Base-by-base conservation (phyloP, 23 red algal species). In the Gracilaria domingensis region DNA sequence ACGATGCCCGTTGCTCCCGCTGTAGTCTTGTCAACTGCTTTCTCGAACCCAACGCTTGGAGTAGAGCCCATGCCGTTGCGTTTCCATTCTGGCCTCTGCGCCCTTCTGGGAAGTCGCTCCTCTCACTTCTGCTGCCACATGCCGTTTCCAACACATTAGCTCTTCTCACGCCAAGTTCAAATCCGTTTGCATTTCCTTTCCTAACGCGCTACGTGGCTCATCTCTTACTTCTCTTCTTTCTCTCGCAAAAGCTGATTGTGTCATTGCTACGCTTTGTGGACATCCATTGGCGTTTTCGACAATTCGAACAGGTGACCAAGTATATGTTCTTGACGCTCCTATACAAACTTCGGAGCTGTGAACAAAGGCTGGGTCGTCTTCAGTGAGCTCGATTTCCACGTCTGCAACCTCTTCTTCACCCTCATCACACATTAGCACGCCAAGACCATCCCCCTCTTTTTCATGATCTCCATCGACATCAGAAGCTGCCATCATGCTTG, bases 211-310 rank as follows among this genome's bases (percentile, higher is more conserved):
- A 37, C 83, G 86, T 75, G 95, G 85, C 24, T 94, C 75, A 61
- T 98, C 91, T 39, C 96, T 81, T 64, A 86, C 75, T 61, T 98
- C 96, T 55, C 96, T 38, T 38, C 96, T 74, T 70, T 98, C 92
- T 42, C 95, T 98, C 23, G 96, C 91, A 8, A 98, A 75, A 40
- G 86, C 91, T 47, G 88, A 92, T 70, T 98, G 96, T 32, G 91
- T 95, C 86, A 95, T 95, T 9, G 96, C 96, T 14, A 92, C 96
- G 62, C 91, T 51, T 71, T 98, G 96, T 60, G 95, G 79, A 38
- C 82, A 88, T 40, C 96, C 96, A 84, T 98, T 92, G 2, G 96
- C 91, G 65, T 98, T 98, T 60, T 95, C 95, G 12, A 98, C 96
- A 75, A 98, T 90, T 54, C 96, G 81, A 24, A 98, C 96, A 12